Evolutionary conservation across 139 green algal genomes (phyloP).

Genomic region (Desmodesmus armatus): DNA sequence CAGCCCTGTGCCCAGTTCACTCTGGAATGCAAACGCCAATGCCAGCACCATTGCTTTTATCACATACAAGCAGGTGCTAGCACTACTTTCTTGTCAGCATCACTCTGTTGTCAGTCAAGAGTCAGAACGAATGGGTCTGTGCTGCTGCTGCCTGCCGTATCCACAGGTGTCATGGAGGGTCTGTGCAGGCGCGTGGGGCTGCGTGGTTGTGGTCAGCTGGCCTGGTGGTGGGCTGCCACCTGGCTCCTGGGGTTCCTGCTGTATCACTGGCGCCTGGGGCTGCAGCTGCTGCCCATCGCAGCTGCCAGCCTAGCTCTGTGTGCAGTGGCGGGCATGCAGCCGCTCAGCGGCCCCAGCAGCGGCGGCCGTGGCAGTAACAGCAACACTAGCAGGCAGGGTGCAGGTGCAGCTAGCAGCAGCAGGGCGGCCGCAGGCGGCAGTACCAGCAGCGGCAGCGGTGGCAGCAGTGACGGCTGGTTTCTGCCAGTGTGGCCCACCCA

Average conservation of each 20-base stretch:
- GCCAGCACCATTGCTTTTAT: too few species aligned
- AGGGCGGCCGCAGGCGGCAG: not conserved
- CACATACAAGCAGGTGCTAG: too few species aligned
- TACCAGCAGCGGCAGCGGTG: not conserved
- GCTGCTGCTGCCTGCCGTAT: too few species aligned
- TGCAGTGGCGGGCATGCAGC: not conserved
- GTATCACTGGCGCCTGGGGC: slow-evolving; percentile 15
- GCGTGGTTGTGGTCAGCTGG: not conserved
- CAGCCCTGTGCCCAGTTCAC: too few species aligned
- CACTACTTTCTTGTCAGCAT: not conserved
- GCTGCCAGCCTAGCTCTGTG: not conserved
- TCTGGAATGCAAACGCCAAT: too few species aligned
- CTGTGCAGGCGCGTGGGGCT: too few species aligned
- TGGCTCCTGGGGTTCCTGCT: slow-evolving; percentile 23
- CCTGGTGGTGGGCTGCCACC: not conserved
- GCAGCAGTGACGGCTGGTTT: not conserved
- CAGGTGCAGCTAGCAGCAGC: not conserved
- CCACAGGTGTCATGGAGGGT: too few species aligned
- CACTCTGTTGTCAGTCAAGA: too few species aligned
- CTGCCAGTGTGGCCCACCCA: slow-evolving; percentile 36
- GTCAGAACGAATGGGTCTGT: too few species aligned
- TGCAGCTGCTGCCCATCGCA: slow-evolving; percentile 17
- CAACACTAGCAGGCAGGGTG: too few species aligned
- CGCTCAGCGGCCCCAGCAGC: too few species aligned
- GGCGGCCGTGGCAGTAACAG: too few species aligned